A percentile compares a stretch with the other conserved stretches of the same genome.
These are phyloP conservation scores for Fusarium sp. DNA, from an alignment of 2,329 filamentous ascomycete species.

Conservation along the genomic window DNA sequence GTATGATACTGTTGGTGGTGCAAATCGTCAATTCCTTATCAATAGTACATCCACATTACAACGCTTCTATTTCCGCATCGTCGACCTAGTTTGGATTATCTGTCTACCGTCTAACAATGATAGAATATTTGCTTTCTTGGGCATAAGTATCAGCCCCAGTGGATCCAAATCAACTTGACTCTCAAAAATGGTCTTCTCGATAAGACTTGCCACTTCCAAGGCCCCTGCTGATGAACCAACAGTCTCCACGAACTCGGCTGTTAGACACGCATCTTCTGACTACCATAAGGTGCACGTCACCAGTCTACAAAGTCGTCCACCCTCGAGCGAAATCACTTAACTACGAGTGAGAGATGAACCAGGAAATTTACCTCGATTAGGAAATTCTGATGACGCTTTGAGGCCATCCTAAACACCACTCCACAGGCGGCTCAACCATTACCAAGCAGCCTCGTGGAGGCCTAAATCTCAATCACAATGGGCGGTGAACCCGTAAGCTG, in stretches of 20 bases:
- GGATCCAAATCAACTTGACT: no score
- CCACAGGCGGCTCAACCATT: neutral
- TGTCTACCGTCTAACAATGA: no score
- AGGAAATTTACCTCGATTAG: neutral
- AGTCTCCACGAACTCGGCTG: no score
- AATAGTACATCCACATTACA: neutral
- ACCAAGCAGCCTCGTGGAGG: slow-evolving; percentile 3
- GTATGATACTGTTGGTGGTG: slow-evolving; percentile 1
- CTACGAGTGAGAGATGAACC: neutral
- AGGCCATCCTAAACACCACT: slow-evolving; percentile 13
- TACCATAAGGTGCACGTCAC: neutral
- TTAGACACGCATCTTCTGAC: neutral
- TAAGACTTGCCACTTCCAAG: no score
- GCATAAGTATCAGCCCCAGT: no score
- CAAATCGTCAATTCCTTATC: slow-evolving; percentile 1
- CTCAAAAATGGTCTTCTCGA: no score
- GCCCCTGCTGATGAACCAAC: no score
- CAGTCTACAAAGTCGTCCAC: no score
- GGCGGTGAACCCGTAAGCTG: slow-evolving; percentile 10
- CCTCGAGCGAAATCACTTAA: neutral
- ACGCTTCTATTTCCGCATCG: neutral
- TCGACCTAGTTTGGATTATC: neutral
- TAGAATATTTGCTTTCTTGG: no score
- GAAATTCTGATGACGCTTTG: slow-evolving; percentile 1
- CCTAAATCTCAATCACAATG: slow-evolving; percentile 16